Base-by-base conservation (phyloP, 257 asterid species). In the Plantago major region DNA sequence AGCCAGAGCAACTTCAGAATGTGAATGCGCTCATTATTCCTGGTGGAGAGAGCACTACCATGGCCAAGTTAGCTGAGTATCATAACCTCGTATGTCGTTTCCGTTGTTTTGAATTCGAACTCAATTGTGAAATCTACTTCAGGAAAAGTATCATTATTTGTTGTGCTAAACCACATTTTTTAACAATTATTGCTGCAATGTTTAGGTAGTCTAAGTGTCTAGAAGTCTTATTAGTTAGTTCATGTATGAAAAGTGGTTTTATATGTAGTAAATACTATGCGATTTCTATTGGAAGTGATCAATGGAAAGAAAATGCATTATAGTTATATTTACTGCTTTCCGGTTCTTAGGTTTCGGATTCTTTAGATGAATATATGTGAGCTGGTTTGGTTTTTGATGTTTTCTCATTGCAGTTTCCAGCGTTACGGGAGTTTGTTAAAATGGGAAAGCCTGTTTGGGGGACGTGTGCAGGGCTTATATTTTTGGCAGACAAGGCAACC, bases 391-490 rank as follows among this genome's bases (percentile, higher is more conserved):
- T 17, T 65, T 67, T 45, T 33, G 17, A 53, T 64, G 44, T 16
- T 58, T 63, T 57, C 13, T 58, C 10, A n/a, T 38, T 79, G 82
- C 86, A 92, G 98, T 92, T 92, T 78, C 99, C 99, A 30, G 92
- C 97, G 6, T 55, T 89, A 69, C 84, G 99, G 5, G 99, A 93
- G 65, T 93, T 89, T 71, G 99, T 89, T 13, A 80, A 83, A 73
- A 73, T 74, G 64, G 99, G 97, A 49, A 93, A 93, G 75, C 99
- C 99, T 0, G 97, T 93, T 17, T 89, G 99, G 99, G 99, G 99
- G 60, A 93, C 99, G 16, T 93, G 99, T 67, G 99, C 99, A 6
- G 99, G 99, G 60, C 95, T 93, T 63, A 93, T 93, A 47, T 93
- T 93, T 70, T 64, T 93, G 81, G 97, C 99, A 13, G 78, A 93